Evolutionary conservation across 345 rosid genomes (phyloP), one percentile per base, ranked within the genome.

Genomic region (Passiflora organensis): DNA sequence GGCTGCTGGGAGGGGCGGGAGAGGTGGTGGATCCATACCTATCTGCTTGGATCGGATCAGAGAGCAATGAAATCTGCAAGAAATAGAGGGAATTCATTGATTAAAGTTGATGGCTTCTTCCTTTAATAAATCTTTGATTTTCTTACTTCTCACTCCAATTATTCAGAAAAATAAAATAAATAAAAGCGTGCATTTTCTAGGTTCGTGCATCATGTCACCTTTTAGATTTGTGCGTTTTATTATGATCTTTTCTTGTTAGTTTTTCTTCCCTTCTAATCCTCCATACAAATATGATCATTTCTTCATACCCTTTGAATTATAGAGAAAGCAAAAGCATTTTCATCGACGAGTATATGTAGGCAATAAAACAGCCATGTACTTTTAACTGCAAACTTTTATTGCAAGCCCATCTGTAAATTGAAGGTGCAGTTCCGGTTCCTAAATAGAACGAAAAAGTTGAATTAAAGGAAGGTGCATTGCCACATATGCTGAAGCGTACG

Each of bases 1-100:
- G 14, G 59, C 6, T 45, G 61, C 24, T 52, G 82, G 60, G 11
- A 53, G 43, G 16, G 18, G 77, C 44, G 15, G 66, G 17, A 32
- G 60, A 15, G 17, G 68, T 16, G 43, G 59, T 6, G 32, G 65
- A 68, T 80, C 79, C 81, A 76, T 71, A 23, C n/a, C n/a, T n/a
- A n/a, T n/a, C n/a, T n/a, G n/a, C n/a, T n/a, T n/a, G n/a, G n/a
- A n/a, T n/a, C n/a, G n/a, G n/a, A 54, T 24, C 21, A 32, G 56
- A 43, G 43, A 47, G 10, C n/a, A 17, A 6, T 22, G 15, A 19
- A 0, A 1, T 6, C 10, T 37, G 4, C 10, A 13, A 8, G 11
- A 2, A 15, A 18, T 21, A 0, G 13, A 15, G 0, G 17, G 28
- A 41, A 45, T 28, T 12, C 10, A 2, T 13, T 20, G 32, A 6